phyloP scores from a whole-genome alignment of 495 filamentous ascomycete genomes.

The Geoglossum glabrum region DNA sequence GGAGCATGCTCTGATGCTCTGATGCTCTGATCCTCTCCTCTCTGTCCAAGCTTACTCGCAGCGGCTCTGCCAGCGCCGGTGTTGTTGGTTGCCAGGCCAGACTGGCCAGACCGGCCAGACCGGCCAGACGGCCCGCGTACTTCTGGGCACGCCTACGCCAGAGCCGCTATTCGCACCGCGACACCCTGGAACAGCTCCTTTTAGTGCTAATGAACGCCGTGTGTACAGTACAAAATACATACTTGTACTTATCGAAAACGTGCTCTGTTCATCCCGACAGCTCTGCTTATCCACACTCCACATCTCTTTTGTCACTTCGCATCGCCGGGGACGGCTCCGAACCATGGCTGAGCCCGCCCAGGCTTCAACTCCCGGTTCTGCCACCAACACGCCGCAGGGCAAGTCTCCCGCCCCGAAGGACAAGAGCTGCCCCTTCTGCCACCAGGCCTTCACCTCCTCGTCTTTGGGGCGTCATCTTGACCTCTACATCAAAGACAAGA shows the following conservation, averaged over 20 bases:
- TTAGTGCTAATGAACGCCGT: too few species aligned
- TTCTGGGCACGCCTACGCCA: not conserved
- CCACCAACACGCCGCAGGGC: slow-evolving; percentile 4
- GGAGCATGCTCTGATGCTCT: too few species aligned
- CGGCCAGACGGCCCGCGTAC: not conserved
- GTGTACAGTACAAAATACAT: too few species aligned
- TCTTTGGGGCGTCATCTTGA: slow-evolving; percentile 85
- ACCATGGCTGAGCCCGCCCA: slow-evolving; percentile 2
- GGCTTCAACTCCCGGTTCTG: not conserved
- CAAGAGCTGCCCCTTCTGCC: slow-evolving; percentile 66
- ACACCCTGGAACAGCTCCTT: not conserved
- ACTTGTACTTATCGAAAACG: not conserved
- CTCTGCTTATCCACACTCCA: not conserved
- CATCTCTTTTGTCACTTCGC: not conserved
- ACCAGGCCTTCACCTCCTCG: slow-evolving; percentile 72
- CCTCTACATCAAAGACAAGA: slow-evolving; percentile 73
- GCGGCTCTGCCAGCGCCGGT: too few species aligned
- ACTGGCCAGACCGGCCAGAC: too few species aligned
- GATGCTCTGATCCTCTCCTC: too few species aligned
- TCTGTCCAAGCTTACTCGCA: too few species aligned
- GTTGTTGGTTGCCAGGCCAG: too few species aligned
- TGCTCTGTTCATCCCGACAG: not conserved
- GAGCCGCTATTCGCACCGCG: not conserved
- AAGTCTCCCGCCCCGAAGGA: slow-evolving; percentile 43
- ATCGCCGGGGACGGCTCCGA: not conserved